phyloP scores from a whole-genome alignment of 495 filamentous ascomycete species.

The Corynascus novoguineensis region DNA sequence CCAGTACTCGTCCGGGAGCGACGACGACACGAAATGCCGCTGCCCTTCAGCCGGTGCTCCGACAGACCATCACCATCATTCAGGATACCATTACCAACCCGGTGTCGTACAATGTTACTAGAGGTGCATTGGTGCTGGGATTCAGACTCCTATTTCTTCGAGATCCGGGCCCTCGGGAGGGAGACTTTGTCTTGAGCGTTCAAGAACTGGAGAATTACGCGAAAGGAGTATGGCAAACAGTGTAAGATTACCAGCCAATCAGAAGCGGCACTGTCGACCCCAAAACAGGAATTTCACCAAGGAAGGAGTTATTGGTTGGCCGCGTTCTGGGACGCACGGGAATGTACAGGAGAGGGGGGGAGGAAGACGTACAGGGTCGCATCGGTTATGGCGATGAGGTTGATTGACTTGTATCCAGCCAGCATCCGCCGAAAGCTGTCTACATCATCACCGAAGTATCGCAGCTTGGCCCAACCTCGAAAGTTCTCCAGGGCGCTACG shows the following conservation, averaged over 20 bases:
- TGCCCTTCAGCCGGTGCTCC: slow-evolving; percentile 3
- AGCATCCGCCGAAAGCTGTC: slow-evolving; percentile 16
- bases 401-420: slow-evolving; percentile 21
- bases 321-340: too few relatives aligned
- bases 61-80: slow-evolving; percentile 1
- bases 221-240: slow-evolving; percentile 3
- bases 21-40: slow-evolving; percentile 4
- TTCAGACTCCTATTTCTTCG: slow-evolving; percentile 23
- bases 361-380: slow-evolving; percentile 20
- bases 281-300: neutral
- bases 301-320: too few relatives aligned
- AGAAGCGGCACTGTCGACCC: neutral
- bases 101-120: slow-evolving; percentile 23
- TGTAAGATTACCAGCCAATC: slow-evolving; percentile 13
- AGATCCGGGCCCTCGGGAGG: slow-evolving; percentile 18
- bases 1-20: slow-evolving; percentile 16
- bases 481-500: slow-evolving; percentile 13
- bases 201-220: slow-evolving; percentile 19
- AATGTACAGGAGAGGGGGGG: too few relatives aligned
- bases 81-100: slow-evolving; percentile 11
- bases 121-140: slow-evolving; percentile 19
- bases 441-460: slow-evolving; percentile 19
- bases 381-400: slow-evolving; percentile 13
- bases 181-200: slow-evolving; percentile 20
- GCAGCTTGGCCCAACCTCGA: slow-evolving; percentile 20